Evolutionary conservation across 768 basidiomycete genomes (phyloP), one percentile per base, ranked within the genome.

Genomic region (Tricholoma flavovirens): DNA sequence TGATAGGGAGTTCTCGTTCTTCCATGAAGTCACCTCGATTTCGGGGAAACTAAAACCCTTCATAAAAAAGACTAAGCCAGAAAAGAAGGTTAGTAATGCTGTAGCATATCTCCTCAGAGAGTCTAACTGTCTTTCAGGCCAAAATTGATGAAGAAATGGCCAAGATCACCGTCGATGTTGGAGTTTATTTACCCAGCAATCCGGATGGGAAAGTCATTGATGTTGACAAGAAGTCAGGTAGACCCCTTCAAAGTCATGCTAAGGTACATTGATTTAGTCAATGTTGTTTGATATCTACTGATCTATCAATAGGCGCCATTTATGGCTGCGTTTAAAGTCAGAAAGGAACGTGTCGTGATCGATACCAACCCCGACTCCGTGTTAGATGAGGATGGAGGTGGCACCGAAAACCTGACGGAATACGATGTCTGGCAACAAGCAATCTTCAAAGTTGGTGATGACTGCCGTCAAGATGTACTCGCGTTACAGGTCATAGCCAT

Each of bases 121-220:
- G 9, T 30, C 15, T 49, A n/a, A 49, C 1, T 64, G 35, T 21
- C 2, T 55, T 10, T 55, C 22, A 96, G 93, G 93, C 91, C 2
- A 99, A 98, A 74, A 99, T 99, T 55, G 97, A 99, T 67, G 96
- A 98, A 69, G 96, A 98, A 69, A 99, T 99, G 96, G 90, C 89
- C 2, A 95, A 94, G 73, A 93, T 99, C 53, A 73, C 75, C 40
- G 90, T 99, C 12, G 90, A 96, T 43, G 79, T 90, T n/a, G 97
- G 97, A 10, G 95, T 99, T 10, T 99, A 98, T 67, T 75, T 99
- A 19, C 97, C 97, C 0, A 95, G 92, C 66, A 98, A 99, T 67
- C 97, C 97, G 0, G 96, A 99, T 62, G 97, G 97, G 33, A 81
- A 85, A 50, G 94, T 99, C 8, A 83, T 98, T n/a, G 97, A 98